These are phyloP conservation scores for Sporisorium sorghi DNA, from an alignment of 1,284 basidiomycete species.

Conservation along the genomic window DNA sequence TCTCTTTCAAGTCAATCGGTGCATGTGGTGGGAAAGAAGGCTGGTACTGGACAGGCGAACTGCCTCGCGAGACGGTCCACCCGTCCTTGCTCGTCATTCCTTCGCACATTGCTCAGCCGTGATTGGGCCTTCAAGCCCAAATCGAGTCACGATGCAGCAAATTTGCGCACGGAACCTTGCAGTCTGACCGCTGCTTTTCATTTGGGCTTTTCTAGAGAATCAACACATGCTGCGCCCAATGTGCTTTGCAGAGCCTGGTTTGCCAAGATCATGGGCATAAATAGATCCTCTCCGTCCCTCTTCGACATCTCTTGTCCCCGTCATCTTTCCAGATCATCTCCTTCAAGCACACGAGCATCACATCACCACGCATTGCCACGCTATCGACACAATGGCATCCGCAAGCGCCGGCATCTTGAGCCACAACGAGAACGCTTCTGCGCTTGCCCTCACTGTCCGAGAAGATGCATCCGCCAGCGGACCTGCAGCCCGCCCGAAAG, in stretches of 20 bases:
- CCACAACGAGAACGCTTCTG: neutral
- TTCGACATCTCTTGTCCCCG: no score
- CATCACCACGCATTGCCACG: neutral
- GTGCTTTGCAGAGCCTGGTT: no score
- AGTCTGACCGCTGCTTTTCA: no score
- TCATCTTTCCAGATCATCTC: neutral
- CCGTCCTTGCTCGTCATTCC: conserved; percentile 8
- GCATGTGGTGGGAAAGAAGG: conserved; percentile 10
- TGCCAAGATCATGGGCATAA: neutral
- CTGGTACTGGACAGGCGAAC: conserved; percentile 38
- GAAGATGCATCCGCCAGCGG: neutral
- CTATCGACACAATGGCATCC: neutral
- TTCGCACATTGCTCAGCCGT: conserved; percentile 1
- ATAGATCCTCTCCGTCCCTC: neutral
- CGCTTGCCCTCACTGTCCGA: neutral
- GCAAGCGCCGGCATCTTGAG: neutral
- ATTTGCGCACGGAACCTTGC: no score
- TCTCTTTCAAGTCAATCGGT: conserved; percentile 29
- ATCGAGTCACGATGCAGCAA: neutral
- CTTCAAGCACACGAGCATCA: no score
- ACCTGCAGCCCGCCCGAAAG: neutral
- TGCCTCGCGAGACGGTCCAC: conserved; percentile 27
- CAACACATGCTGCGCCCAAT: no score
- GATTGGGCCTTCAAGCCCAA: neutral
- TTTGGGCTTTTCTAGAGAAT: no score